These are phyloP conservation scores for Sindora glabra DNA, from an alignment of 306 rosid genomes.

Conservation along the genomic window DNA sequence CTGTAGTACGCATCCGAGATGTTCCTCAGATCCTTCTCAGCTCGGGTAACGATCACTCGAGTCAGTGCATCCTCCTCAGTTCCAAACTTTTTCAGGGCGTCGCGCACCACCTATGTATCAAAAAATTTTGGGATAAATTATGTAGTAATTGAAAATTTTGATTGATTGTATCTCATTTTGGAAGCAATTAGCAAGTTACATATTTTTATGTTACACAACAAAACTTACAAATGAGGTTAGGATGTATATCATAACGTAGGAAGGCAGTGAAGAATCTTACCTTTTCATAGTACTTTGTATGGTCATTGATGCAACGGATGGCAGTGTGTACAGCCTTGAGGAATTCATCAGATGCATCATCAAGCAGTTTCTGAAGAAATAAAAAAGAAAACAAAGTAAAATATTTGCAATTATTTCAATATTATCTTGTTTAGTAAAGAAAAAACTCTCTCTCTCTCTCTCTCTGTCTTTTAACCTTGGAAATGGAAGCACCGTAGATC, in stretches of 20 bases:
- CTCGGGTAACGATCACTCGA: slow-evolving; percentile 46
- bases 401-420: too few species aligned
- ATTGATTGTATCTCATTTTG: too few species aligned
- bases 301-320: slow-evolving; percentile 40
- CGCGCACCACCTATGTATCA: slow-evolving; percentile 24
- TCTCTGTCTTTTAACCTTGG: too few species aligned
- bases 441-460: too few species aligned
- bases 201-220: too few species aligned
- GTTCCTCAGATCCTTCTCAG: slow-evolving; percentile 47
- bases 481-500: too few species aligned
- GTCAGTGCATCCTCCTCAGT: slow-evolving; percentile 43
- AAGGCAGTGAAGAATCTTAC: slow-evolving; percentile 13
- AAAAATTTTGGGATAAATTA: background rate
- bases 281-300: slow-evolving; percentile 46
- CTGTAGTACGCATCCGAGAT: slow-evolving; percentile 43
- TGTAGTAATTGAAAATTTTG: background rate
- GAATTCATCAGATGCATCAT: slow-evolving; percentile 9
- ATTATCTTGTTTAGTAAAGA: too few species aligned
- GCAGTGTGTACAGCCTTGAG: slow-evolving; percentile 31
- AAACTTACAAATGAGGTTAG: too few species aligned
- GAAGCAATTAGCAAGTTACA: too few species aligned
- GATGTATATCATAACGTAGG: too few species aligned
- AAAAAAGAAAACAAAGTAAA: background rate
- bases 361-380: slow-evolving; percentile 22
- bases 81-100: slow-evolving; percentile 31